These are phyloP conservation scores for Styphnolobium japonicum DNA, from an alignment of 306 rosid species.

Conservation along the genomic window DNA sequence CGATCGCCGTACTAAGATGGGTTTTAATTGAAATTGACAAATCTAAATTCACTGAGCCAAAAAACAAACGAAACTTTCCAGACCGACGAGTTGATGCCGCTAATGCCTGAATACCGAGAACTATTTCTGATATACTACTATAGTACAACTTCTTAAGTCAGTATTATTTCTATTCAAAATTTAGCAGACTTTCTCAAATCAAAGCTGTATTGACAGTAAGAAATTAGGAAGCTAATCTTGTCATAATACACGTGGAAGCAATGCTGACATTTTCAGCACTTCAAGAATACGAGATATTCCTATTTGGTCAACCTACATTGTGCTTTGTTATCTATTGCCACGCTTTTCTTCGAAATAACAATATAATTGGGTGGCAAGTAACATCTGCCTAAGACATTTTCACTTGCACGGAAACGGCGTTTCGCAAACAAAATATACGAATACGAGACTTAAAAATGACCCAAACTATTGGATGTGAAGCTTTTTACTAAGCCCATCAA, in stretches of 20 bases:
- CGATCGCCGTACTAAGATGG: background rate
- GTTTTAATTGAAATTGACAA: background rate
- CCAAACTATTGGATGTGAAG: background rate
- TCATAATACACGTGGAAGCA: background rate
- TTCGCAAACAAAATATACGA: background rate
- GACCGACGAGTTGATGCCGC: background rate
- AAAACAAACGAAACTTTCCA: background rate
- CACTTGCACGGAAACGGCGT: background rate
- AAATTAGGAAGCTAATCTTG: background rate
- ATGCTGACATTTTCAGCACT: background rate
- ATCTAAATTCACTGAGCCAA: background rate
- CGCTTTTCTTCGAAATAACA: conserved; percentile 7
- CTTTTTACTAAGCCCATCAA: background rate
- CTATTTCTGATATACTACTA: background rate
- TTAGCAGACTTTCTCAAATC: background rate
- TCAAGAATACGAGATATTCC: background rate
- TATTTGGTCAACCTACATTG: background rate
- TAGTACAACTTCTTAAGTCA: background rate
- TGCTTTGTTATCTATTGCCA: background rate
- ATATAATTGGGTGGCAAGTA: background rate
- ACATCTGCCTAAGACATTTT: background rate
- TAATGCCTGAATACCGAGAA: background rate
- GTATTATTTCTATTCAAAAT: background rate
- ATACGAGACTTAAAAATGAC: background rate
- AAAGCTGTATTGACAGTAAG: background rate